These are phyloP conservation scores for Pulveroboletus sp. DNA, from an alignment of 768 basidiomycete species.

Conservation along the genomic window DNA sequence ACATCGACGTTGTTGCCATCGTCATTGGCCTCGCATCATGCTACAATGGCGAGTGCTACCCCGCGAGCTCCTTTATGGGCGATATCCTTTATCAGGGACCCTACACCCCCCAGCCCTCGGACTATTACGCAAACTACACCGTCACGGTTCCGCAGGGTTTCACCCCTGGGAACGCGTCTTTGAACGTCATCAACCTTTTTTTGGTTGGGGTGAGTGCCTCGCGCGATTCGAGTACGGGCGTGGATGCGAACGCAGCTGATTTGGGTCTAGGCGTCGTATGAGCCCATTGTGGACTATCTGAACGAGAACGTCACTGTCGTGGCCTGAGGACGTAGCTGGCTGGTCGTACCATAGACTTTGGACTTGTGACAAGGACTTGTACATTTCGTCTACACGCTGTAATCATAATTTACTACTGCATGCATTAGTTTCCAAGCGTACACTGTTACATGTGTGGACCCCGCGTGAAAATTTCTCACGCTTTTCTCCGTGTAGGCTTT, in stretches of 20 bases:
- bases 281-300: constrained; percentile 17
- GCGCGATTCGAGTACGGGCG: background rate
- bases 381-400: background rate
- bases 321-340: background rate
- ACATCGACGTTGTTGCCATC: constrained; percentile 26
- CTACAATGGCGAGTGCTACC: constrained; percentile 16
- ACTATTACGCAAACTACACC: constrained; percentile 30
- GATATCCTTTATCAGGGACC: constrained; percentile 33
- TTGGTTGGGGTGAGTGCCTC: constrained; percentile 37
- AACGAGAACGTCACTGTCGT: constrained; percentile 18
- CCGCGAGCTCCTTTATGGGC: constrained; percentile 25
- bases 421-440: too few species aligned
- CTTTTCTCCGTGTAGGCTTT: constrained; percentile 3
- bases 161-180: constrained; percentile 28
- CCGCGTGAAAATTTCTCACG: constrained; percentile 13
- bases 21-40: constrained; percentile 32
- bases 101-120: constrained; percentile 21
- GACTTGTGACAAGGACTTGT: too few species aligned
- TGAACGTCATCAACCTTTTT: constrained; percentile 35
- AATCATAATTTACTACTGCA: background rate
- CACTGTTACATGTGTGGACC: too few species aligned
- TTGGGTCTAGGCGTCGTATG: constrained; percentile 8
- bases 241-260: background rate
- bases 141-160: constrained; percentile 26
- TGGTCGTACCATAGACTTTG: background rate